Percentiles rank a stretch among this genome's conserved stretches.
These are phyloP conservation scores for Candida schatavii DNA, from an alignment of 805 yeast species.

Conservation along the genomic window DNA sequence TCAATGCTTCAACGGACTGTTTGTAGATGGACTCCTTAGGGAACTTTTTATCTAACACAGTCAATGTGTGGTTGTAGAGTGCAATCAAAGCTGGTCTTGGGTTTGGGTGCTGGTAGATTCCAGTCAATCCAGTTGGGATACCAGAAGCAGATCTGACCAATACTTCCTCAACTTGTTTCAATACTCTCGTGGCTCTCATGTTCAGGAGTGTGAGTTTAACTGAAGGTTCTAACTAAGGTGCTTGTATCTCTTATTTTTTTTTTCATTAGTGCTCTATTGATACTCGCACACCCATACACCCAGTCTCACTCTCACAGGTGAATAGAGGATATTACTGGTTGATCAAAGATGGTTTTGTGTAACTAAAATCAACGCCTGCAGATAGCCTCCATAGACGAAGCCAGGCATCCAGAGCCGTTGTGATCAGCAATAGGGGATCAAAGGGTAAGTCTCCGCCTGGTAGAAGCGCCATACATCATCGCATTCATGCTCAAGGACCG, in stretches of 20 bases:
- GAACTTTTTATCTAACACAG: slow-evolving; percentile 53
- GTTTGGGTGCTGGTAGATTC: slow-evolving; percentile 74
- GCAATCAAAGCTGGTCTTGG: slow-evolving; percentile 77
- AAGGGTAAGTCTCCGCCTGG: too few species aligned
- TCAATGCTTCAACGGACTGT: slow-evolving; percentile 69
- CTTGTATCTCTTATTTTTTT: too few species aligned
- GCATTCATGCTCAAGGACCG: too few species aligned
- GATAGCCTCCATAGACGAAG: too few species aligned
- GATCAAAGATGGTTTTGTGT: background rate
- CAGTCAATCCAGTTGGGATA: slow-evolving; percentile 79
- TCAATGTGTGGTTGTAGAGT: slow-evolving; percentile 67
- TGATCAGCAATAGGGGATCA: too few species aligned
- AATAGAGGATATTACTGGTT: slow-evolving; percentile 22
- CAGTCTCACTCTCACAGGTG: too few species aligned
- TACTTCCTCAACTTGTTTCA: slow-evolving; percentile 48
- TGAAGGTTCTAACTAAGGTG: too few species aligned
- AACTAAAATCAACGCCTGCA: too few species aligned
- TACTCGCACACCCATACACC: too few species aligned
- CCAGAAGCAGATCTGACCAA: slow-evolving; percentile 60
- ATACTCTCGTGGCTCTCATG: slow-evolving; percentile 42
- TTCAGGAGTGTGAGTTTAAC: background rate
- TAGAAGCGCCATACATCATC: too few species aligned
- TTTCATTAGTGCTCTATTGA: too few species aligned
- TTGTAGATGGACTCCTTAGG: slow-evolving; percentile 75
- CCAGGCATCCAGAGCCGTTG: too few species aligned